Conservation (phyloP, 768 basidiomycete genomes). For the Hypholoma fasciculare region DNA sequence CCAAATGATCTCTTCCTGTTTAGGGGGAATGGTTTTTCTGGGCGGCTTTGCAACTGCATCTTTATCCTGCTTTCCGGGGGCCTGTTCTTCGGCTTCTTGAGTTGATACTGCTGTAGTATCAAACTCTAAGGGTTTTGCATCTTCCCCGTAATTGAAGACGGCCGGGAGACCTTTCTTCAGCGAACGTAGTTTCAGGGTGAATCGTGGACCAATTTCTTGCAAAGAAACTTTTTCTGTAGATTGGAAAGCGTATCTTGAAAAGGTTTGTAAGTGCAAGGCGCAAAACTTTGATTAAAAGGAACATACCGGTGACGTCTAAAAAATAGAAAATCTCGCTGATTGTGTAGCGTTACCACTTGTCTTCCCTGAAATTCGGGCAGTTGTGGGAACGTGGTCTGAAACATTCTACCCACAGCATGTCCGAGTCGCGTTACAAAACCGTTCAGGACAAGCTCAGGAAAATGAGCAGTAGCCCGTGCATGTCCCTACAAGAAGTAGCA, state of each 20-base stretch:
- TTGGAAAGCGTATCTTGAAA: conserved; percentile 81
- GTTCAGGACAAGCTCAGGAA: conserved; percentile 94
- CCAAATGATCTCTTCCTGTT: conserved; percentile 83
- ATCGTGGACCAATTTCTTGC: conserved; percentile 97
- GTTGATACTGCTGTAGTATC: conserved; percentile 31
- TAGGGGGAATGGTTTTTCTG: conserved; percentile 51
- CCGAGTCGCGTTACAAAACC: conserved; percentile 93
- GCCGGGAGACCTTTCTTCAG: conserved; percentile 87
- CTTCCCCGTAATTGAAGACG: conserved; percentile 67
- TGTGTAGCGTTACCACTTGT: conserved; percentile 96
- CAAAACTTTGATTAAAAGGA: conserved; percentile 1
- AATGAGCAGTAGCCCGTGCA: conserved; percentile 88
- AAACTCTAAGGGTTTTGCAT: conserved; percentile 55
- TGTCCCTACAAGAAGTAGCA: conserved; percentile 60
- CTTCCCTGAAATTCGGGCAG: conserved; percentile 94
- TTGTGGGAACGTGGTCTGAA: conserved; percentile 95
- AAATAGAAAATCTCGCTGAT: conserved; percentile 97
- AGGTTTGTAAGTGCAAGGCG: background rate
- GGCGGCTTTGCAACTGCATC: conserved; percentile 20
- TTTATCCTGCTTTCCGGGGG: conserved; percentile 19
- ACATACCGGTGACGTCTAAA: conserved; percentile 90
- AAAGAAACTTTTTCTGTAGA: conserved; percentile 88
- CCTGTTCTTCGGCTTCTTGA: conserved; percentile 33
- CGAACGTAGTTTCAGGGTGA: conserved; percentile 92
- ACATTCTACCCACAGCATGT: conserved; percentile 90